Evolutionary conservation across 768 basidiomycete species (phyloP).

Genomic region (Leccinum aurantiacum): DNA sequence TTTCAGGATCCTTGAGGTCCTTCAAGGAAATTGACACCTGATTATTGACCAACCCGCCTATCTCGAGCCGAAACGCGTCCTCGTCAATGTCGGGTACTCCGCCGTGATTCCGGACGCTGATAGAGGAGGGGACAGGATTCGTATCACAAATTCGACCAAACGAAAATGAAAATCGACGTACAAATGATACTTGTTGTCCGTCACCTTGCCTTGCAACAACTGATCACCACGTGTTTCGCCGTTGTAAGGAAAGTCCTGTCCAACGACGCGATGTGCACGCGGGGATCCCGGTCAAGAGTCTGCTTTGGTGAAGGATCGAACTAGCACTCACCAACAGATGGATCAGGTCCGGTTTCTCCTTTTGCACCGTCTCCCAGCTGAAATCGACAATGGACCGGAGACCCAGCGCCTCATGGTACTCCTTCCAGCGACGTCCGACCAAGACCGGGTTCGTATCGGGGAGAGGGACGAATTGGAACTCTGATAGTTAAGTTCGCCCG

Average conservation of each 20-base stretch:
- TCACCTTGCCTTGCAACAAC: conserved; percentile 45
- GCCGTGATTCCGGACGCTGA: conserved; percentile 54
- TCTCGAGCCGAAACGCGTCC: conserved; percentile 47
- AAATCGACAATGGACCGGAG: conserved; percentile 45
- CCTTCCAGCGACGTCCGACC: conserved; percentile 51
- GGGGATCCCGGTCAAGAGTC: background rate
- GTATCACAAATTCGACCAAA: background rate
- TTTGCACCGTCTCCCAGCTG: conserved; percentile 50
- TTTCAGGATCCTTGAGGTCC: conserved; percentile 45
- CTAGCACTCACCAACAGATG: conserved; percentile 38
- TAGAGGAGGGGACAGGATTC: background rate
- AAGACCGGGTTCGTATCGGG: conserved; percentile 52
- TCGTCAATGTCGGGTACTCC: conserved; percentile 51
- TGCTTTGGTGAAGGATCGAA: background rate
- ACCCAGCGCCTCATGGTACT: conserved; percentile 52
- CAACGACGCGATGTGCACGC: background rate
- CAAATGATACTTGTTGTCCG: conserved; percentile 52
- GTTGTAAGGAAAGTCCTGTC: conserved; percentile 52
- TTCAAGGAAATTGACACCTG: conserved; percentile 44
- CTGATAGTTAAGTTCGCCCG: conserved; percentile 20
- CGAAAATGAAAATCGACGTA: conserved; percentile 24
- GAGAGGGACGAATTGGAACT: conserved; percentile 49
- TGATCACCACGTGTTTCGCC: conserved; percentile 49
- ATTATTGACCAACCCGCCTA: conserved; percentile 50
- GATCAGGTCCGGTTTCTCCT: conserved; percentile 51